Evolutionary conservation across 306 rosid species (phyloP), one percentile per base, ranked within the genome.

Genomic region (Cucurbita maxima): DNA sequence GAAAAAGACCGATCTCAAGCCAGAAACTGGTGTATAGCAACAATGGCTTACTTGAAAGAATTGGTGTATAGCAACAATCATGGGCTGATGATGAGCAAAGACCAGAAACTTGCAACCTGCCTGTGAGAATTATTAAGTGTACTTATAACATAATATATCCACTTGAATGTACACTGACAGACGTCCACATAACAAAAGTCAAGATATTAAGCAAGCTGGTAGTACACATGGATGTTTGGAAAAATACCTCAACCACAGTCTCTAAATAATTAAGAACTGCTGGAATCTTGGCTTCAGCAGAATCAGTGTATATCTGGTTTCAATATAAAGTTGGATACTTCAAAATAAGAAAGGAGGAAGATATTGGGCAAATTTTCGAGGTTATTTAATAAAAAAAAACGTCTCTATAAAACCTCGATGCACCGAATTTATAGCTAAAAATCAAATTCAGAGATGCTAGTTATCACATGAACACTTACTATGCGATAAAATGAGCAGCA

Each of bases 91-190:
- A 74, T 91, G 92, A 51, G 98, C 98, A 85, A 94, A 94, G 77
- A 94, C 85, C 67, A 94, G 92, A 83, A 94, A 94, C 88, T 94
- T 94, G 86, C 96, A 90, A 77, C 96, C 95, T 77, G 96, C 98
- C 97, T 93, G 85, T 81, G 82, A 79, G 8, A 40, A 63, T 66
- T 68, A 82, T 72, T 58, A 20, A 25, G 25, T 4, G 7, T 38
- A 58, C 12, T 58, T 22, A n/a, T 58, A 58, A 58, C 38, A 22
- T 58, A 22, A 58, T 25, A 58, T 20, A 56, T 56, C 61, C 60
- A 55, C 18, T 22, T 58, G 40, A 50, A 50, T 13, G 54, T 50
- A 50, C 54, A 50, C n/a, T 13, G 54, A 50, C 64, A 58, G 64
- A 30, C 43, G 36, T 59, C 43, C 62, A 25, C 25, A 36, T 30